Base-by-base conservation (phyloP, 768 basidiomycete genomes). In the Hydnum rufescens region DNA sequence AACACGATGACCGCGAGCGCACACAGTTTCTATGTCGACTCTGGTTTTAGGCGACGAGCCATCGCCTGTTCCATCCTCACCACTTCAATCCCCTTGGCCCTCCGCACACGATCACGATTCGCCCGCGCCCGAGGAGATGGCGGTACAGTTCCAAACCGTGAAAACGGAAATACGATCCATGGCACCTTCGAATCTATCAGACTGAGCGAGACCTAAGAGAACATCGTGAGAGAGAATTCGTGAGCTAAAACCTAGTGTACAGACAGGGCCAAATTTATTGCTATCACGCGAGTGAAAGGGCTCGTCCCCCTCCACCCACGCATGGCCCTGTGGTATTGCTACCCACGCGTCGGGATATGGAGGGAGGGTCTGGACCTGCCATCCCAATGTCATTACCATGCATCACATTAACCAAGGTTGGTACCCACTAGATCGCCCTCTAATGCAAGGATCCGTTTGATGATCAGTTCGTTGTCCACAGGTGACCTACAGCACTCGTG, bases 301-400 rank as follows among this genome's bases (percentile, higher is more conserved):
- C 49, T 50, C 49, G 49, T 50, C 49, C 16, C 49, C 49, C 30
- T 50, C 49, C 8, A 50, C 49, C 49, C 49, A 50, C 6, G 28
- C 31, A 32, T 50, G 49, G 16, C 49, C 49, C 31, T 50, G 6
- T 6, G 49, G 49, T 28, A 50, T 32, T 16, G 29, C 6, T 31
- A 50, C 49, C 1, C 29, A 16, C 13, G 49, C 13, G 28, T 50
- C 49, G 18, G 49, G 31, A 34, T 50, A 32, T 8, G 49, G 49
- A 8, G 49, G 49, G 23, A 29, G 30, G 6, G 49, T 50, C 13
- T 28, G 23, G 31, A 50, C 49, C 49, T 50, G 26, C 13, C 8
- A 39, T n/a, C n/a, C n/a, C n/a, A 22, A 39, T 47, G 16, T 13
- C 44, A 25, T 28, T 47, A 16, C 25, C 13, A 16, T 28, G 26